Evolutionary conservation across 805 yeast species (phyloP), one percentile per base, ranked within the genome.

Genomic region (Candida glaebosa): DNA sequence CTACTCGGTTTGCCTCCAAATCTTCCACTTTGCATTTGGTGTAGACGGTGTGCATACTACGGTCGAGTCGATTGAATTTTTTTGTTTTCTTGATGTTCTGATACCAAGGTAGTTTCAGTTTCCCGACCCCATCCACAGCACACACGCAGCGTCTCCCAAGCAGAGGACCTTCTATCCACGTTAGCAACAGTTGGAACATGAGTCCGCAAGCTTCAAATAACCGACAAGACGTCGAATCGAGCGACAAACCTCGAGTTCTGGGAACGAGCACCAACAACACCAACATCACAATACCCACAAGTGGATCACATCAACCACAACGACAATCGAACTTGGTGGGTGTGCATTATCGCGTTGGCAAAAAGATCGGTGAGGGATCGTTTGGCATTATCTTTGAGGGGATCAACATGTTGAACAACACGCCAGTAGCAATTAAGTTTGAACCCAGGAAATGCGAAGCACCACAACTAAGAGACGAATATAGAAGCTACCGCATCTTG

Each of bases 371-470:
- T 43, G 98, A 93, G 67, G 99, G 99, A 34, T 91, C 98, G 3
- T 93, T 93, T 63, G 99, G 99, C 42, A 96, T 93, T 40, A 84
- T 93, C 45, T 93, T 93, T 61, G 98, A 93, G 69, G 99, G 99
- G 48, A 79, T 87, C 33, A 91, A 93, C 61, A 75, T 93, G 58
- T 80, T 93, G 53, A 91, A 89, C 69, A 90, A 90, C 50, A 84
- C 83, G 47, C 95, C 87, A 38, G 98, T 93, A 35, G 99, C 98
- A 31, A 91, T 93, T 63, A 93, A 93, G 66, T 93, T 93, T 54
- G 96, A 93, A 67, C 98, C 97, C 16, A 76, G 98, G 55, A 93
- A 90, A 61, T 82, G 95, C 30, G 99, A 93, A 56, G 96, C 98
- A 6, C 99, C 99, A 5, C 99, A 93, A 63, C 74, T 93, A 43